Base-by-base conservation (phyloP, 1,284 basidiomycete species). In the Sparassis latifolia region DNA sequence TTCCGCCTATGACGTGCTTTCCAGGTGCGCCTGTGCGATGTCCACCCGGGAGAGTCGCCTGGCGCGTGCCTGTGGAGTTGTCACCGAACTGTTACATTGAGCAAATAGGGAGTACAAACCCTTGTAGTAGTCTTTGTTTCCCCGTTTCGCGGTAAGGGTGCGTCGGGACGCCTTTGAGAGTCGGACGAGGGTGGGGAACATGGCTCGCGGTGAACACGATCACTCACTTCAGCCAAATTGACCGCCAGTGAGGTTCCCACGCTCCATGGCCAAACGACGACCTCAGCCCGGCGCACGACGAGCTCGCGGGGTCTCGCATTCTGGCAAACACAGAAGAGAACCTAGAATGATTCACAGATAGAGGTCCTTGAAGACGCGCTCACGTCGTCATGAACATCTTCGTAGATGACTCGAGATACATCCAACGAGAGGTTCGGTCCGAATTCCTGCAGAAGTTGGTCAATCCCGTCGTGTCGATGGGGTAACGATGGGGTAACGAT, bases 121-220 rank as follows among this genome's bases (percentile, higher is more conserved):
- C 69, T 96, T 97, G 77, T 95, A 96, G 65, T 78, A 96, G 67
- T 96, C 91, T 62, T 95, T 96, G 73, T 94, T 95, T 20, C 80
- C 93, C 47, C 84, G 72, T 67, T 96, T 96, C 0, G 88, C 75
- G 0, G 86, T 92, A 45, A 96, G 74, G 3, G 91, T 79, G 30
- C 82, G 72, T 50, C 93, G 76, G 2, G 86, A 89, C 30, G 92
- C 92, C 69, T 90, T 90, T 33, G 84, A 86, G 4, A 85, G 70
- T 54, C 82, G 72, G 31, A 72, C 77, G 12, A 78, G 63, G 30
- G 88, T 86, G 3, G 87, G 77, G 60, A 82, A 78, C 86, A 89
- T 89, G 49, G 54, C 61, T 9, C 7, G 27, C 37, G 31, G 37
- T 38, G 35, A 32, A 46, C 42, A 46, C 33, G 7, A 20, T 20